phyloP scores from a whole-genome alignment of 345 rosid species.

The Angophora floribunda region DNA sequence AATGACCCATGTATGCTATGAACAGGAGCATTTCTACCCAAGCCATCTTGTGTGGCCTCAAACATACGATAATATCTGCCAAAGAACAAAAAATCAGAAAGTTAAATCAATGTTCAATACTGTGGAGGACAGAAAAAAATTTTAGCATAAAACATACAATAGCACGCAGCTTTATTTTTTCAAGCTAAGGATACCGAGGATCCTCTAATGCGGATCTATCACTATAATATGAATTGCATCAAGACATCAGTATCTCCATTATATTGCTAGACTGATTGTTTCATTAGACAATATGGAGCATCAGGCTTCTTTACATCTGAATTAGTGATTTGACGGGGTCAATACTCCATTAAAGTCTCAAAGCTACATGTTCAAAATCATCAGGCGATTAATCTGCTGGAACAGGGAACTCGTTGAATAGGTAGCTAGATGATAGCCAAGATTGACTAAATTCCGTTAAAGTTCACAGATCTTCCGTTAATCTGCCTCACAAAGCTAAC shows the following conservation, averaged over 20 bases:
- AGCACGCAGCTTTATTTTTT: neutral
- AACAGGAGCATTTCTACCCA: constrained; percentile 86
- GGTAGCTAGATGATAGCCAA: neutral
- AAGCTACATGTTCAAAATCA: neutral
- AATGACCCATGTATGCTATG: constrained; percentile 98
- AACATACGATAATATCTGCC: constrained; percentile 96
- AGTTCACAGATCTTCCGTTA: neutral
- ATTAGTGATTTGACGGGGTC: neutral
- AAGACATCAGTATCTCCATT: neutral
- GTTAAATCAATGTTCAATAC: neutral
- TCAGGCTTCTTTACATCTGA: neutral
- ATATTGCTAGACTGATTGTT: neutral
- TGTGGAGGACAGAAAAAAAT: neutral
- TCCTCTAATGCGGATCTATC: neutral
- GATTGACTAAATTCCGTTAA: neutral
- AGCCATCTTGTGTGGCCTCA: constrained; percentile 99
- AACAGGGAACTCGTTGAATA: neutral
- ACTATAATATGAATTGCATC: neutral
- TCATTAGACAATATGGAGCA: neutral
- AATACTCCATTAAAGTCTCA: neutral
- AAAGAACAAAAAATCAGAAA: neutral
- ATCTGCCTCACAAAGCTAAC: neutral
- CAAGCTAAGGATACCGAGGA: neutral
- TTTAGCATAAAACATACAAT: neutral
- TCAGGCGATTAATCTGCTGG: neutral